Conservation (phyloP, 768 basidiomycete genomes). For the Hygrocybe coccinea region DNA sequence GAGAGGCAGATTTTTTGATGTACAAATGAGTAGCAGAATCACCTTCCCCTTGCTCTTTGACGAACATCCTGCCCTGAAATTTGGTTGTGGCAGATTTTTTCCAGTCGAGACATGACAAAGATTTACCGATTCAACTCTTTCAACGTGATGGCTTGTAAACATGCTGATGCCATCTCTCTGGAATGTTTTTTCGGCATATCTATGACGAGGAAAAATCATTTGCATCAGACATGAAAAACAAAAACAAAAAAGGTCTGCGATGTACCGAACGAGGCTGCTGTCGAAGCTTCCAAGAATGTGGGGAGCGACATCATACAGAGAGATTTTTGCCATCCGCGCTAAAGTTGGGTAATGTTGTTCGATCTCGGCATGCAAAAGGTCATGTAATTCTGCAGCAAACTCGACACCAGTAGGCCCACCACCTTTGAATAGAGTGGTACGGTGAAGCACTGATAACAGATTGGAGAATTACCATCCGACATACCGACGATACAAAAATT, state of each 20-base stretch:
- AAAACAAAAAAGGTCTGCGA: conserved; percentile 1
- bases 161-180: conserved; percentile 70
- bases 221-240: neutral
- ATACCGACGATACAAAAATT: conserved; percentile 84
- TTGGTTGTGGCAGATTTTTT: neutral
- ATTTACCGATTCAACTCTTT: conserved; percentile 55
- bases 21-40: conserved; percentile 6
- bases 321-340: conserved; percentile 61
- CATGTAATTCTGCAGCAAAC: conserved; percentile 78
- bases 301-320: conserved; percentile 78
- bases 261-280: conserved; percentile 54
- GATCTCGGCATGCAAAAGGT: conserved; percentile 68
- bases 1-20: conserved; percentile 1
- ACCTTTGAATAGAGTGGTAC: conserved; percentile 37
- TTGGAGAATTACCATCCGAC: conserved; percentile 16
- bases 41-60: conserved; percentile 73
- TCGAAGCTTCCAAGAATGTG: conserved; percentile 75
- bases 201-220: conserved; percentile 21
- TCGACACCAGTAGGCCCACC: conserved; percentile 78
- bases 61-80: conserved; percentile 56
- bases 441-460: conserved; percentile 3
- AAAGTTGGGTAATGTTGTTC: conserved; percentile 57
- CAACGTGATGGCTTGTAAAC: conserved; percentile 68
- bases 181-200: conserved; percentile 68
- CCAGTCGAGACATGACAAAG: neutral